A percentile compares a stretch with the other conserved stretches of the same genome.
phyloP scores from a whole-genome alignment of 371 early-diverging fungal genomes.

The Apophysomyces trapeziformis region DNA sequence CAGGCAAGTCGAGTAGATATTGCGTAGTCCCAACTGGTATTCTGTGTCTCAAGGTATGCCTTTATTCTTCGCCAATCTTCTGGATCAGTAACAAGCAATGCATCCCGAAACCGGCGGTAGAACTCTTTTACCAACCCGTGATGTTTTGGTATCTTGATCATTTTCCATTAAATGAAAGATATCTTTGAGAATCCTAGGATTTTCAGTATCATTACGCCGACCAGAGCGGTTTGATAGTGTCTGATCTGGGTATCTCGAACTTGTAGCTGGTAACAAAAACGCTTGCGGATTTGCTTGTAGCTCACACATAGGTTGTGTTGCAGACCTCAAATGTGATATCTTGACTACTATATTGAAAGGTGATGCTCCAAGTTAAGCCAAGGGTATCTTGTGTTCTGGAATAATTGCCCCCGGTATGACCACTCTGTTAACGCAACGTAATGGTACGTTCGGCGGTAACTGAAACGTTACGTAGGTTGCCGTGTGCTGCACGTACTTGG shows the following conservation, averaged over 20 bases:
- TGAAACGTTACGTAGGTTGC: too few relatives aligned
- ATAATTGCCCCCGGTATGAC: too few relatives aligned
- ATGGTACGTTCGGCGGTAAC: too few relatives aligned
- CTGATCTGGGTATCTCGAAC: background rate
- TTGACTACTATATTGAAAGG: too few relatives aligned
- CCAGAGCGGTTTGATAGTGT: background rate
- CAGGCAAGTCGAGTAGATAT: background rate
- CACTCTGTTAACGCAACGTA: too few relatives aligned
- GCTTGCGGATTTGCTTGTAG: too few relatives aligned
- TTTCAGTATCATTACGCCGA: too few relatives aligned
- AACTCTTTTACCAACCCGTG: slow-evolving; percentile 1
- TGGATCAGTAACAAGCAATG: background rate
- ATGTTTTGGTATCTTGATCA: background rate
- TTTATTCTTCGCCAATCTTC: background rate
- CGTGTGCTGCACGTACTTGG: too few relatives aligned
- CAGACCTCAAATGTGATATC: too few relatives aligned
- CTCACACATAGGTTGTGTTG: too few relatives aligned
- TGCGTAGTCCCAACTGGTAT: background rate
- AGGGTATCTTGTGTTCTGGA: too few relatives aligned
- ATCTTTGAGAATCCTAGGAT: background rate
- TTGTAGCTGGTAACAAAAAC: background rate
- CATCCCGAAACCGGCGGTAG: background rate
- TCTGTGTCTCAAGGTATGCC: background rate
- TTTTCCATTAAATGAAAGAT: background rate
- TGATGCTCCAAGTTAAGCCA: too few relatives aligned